Evolutionary conservation across 371 early-diverging fungal species (phyloP).

Genomic region (Smittium culicis): DNA sequence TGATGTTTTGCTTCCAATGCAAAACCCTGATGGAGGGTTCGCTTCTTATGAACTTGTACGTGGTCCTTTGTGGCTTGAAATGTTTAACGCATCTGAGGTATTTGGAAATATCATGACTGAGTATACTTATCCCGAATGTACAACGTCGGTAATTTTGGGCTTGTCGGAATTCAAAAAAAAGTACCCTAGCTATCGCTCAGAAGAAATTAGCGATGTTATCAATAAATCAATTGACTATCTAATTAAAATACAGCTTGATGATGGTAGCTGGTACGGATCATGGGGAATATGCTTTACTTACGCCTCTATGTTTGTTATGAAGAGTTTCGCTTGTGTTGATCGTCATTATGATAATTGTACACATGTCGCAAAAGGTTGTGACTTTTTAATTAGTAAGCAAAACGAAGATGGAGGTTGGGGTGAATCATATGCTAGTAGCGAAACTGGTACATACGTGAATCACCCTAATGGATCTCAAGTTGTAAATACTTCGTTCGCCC

Average conservation of each 20-base stretch:
- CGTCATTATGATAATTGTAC: conserved; percentile 65
- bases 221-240: conserved; percentile 57
- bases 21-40: conserved; percentile 81
- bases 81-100: conserved; percentile 88
- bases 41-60: conserved; percentile 80
- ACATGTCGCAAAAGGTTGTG: conserved; percentile 55
- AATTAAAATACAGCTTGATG: conserved; percentile 48
- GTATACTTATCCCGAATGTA: conserved; percentile 93
- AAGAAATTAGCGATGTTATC: conserved; percentile 59
- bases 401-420: conserved; percentile 94
- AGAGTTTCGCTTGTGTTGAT: conserved; percentile 70
- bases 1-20: conserved; percentile 81
- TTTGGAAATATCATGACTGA: conserved; percentile 91
- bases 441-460: conserved; percentile 22
- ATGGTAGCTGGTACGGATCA: conserved; percentile 90
- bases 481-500: conserved; percentile 79
- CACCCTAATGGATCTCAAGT: conserved; percentile 57
- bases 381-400: conserved; percentile 77
- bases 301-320: conserved; percentile 87
- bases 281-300: conserved; percentile 98
- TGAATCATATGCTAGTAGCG: conserved; percentile 64
- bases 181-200: conserved; percentile 64
- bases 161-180: conserved; percentile 58
- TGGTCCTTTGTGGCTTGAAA: conserved; percentile 63
- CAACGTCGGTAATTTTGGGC: conserved; percentile 80